Evolutionary conservation across 176 grass and related monocot genomes (phyloP).

Genomic region (Ampelocalamus luodianensis): DNA sequence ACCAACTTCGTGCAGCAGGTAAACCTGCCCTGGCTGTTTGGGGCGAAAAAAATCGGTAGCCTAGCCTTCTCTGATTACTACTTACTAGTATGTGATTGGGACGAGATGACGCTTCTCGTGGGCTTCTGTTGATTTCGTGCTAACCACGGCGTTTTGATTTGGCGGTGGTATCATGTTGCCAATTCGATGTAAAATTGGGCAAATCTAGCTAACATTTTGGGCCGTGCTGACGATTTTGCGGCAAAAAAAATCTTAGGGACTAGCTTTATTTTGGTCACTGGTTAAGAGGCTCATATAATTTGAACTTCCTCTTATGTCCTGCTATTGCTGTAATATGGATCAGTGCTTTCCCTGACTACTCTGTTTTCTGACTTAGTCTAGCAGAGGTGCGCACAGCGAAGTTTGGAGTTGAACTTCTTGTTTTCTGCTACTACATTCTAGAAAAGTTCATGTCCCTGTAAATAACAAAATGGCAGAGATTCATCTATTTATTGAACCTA

Average conservation of each 20-base stretch:
- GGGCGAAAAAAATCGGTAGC: neutral
- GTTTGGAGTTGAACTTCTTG: neutral
- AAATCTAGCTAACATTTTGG: neutral
- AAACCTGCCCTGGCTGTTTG: neutral
- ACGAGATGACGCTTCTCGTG: neutral
- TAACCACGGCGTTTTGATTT: neutral
- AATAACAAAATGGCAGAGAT: neutral
- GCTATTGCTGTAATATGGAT: neutral
- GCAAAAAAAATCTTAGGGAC: neutral
- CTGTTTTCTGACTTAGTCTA: neutral
- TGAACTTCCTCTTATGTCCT: neutral
- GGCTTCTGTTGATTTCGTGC: conserved; percentile 1
- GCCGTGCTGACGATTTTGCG: neutral
- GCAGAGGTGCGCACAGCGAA: neutral
- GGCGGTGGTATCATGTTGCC: neutral
- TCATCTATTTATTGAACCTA: neutral
- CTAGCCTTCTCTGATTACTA: neutral
- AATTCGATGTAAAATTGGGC: neutral
- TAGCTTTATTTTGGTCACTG: neutral
- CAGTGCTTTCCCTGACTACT: neutral
- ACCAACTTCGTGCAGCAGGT: conserved; percentile 99
- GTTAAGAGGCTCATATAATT: neutral
- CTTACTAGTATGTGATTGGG: neutral
- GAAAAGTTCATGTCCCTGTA: neutral
- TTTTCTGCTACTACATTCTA: neutral